phyloP scores from a whole-genome alignment of 2,329 filamentous ascomycete species.

The Monilinia fructicola region DNA sequence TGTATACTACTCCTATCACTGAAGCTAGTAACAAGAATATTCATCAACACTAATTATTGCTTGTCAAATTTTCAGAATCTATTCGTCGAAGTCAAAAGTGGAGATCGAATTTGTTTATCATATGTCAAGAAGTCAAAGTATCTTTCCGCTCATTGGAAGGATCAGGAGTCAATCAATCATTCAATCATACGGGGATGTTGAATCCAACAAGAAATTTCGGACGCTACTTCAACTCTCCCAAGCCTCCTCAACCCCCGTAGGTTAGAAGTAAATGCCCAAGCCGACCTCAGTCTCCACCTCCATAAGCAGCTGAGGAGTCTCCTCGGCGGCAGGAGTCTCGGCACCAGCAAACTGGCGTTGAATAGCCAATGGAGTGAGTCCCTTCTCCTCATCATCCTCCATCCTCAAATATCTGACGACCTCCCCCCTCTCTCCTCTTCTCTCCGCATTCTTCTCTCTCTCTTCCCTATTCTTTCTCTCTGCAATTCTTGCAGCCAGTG shows the following conservation, averaged over 20 bases:
- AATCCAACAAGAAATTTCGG: too few relatives aligned
- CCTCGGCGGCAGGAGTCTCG: background rate
- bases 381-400: slow-evolving; percentile 12
- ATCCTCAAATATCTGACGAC: background rate
- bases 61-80: too few relatives aligned
- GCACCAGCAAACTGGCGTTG: background rate
- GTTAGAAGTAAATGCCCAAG: background rate
- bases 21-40: too few relatives aligned
- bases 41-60: too few relatives aligned
- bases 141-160: too few relatives aligned
- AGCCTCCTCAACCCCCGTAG: background rate
- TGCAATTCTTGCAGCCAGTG: background rate
- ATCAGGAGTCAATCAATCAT: too few relatives aligned
- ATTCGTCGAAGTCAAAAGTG: too few relatives aligned
- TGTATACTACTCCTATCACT: too few relatives aligned
- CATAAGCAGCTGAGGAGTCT: too few relatives aligned
- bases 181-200: too few relatives aligned
- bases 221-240: background rate
- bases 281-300: background rate
- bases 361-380: background rate
- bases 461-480: slow-evolving; percentile 5
- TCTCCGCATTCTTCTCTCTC: background rate
- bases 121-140: too few relatives aligned
- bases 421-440: background rate
- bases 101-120: too few relatives aligned